These are phyloP conservation scores for Casuarina cunninghamiana DNA, from an alignment of 306 rosid species.

Conservation along the genomic window DNA sequence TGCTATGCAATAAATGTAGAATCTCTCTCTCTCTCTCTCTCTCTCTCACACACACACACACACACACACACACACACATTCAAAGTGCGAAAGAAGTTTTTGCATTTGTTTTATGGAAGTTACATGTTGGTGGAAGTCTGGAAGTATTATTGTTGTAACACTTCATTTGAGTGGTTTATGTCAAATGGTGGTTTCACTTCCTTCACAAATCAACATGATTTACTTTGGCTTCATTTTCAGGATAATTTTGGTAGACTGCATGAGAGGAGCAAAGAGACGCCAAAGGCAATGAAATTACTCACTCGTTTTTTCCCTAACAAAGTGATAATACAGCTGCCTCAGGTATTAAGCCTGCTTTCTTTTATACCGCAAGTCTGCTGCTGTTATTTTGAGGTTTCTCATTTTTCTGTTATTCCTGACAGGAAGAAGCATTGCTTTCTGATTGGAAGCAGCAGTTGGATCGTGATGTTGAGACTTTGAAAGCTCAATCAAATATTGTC, in stretches of 20 bases:
- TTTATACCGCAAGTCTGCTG: constrained; percentile 16
- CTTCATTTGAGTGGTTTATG: not conserved
- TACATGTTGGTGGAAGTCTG: not conserved
- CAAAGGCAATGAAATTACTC: constrained; percentile 82
- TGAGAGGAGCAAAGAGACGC: constrained; percentile 81
- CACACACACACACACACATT: not conserved
- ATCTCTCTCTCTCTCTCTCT: not conserved
- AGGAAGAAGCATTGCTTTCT: constrained; percentile 79
- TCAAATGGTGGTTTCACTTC: constrained; percentile 15
- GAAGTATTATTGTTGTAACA: not conserved
- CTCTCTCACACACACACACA: not conserved
- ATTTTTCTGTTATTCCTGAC: constrained; percentile 16
- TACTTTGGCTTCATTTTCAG: constrained; percentile 41
- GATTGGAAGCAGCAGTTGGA: constrained; percentile 92
- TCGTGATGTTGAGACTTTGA: constrained; percentile 79
- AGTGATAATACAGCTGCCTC: constrained; percentile 80
- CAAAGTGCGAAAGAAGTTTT: not conserved
- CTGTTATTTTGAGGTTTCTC: constrained; percentile 15
- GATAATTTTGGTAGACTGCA: constrained; percentile 78
- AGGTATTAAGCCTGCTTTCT: constrained; percentile 47
- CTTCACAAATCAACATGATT: constrained; percentile 13
- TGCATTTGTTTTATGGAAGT: not conserved
- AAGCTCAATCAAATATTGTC: constrained; percentile 71
- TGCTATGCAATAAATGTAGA: not conserved
- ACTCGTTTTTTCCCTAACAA: constrained; percentile 83